phyloP scores from a whole-genome alignment of 2,329 filamentous ascomycete species.

The Didymella glomerata region DNA sequence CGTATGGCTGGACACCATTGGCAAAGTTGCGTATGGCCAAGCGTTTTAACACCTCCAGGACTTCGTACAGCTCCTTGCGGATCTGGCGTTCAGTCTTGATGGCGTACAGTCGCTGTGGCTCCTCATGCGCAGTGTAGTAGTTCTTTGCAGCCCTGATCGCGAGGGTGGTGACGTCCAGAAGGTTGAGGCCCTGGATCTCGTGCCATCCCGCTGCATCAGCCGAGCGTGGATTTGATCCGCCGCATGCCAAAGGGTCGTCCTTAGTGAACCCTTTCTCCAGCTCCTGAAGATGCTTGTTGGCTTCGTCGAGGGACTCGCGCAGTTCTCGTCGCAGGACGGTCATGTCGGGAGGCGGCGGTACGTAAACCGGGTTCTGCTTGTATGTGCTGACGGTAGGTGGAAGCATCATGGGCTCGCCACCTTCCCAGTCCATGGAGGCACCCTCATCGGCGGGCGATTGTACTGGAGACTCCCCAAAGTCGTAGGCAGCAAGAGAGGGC shows the following conservation, averaged over 20 bases:
- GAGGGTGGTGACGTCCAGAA: conserved; percentile 90
- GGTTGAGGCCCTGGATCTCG: conserved; percentile 89
- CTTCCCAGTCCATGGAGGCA: conserved; percentile 60
- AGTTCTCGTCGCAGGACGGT: conserved; percentile 77
- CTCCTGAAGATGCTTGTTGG: conserved; percentile 72
- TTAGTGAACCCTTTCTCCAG: conserved; percentile 53
- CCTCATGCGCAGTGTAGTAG: conserved; percentile 93
- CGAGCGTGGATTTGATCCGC: conserved; percentile 26
- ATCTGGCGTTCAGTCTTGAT: conserved; percentile 90
- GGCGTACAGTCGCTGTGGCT: conserved; percentile 81
- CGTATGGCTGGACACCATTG: conserved; percentile 80
- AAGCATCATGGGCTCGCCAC: conserved; percentile 79
- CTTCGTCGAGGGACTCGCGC: conserved; percentile 72
- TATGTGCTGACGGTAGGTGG: conserved; percentile 98
- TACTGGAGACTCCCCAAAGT: conserved; percentile 52
- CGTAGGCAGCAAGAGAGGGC: conserved; percentile 34
- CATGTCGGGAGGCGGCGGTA: conserved; percentile 85
- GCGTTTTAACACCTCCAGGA: conserved; percentile 89
- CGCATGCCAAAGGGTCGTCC: conserved; percentile 18
- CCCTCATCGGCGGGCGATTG: conserved; percentile 65
- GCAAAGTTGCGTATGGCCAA: conserved; percentile 89
- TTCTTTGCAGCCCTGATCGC: conserved; percentile 96
- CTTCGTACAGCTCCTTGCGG: conserved; percentile 80
- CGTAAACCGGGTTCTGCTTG: conserved; percentile 80
- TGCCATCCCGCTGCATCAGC: conserved; percentile 71